Base-by-base conservation (phyloP, 164 flowering plant genomes). In the Hamamelis virginiana region DNA sequence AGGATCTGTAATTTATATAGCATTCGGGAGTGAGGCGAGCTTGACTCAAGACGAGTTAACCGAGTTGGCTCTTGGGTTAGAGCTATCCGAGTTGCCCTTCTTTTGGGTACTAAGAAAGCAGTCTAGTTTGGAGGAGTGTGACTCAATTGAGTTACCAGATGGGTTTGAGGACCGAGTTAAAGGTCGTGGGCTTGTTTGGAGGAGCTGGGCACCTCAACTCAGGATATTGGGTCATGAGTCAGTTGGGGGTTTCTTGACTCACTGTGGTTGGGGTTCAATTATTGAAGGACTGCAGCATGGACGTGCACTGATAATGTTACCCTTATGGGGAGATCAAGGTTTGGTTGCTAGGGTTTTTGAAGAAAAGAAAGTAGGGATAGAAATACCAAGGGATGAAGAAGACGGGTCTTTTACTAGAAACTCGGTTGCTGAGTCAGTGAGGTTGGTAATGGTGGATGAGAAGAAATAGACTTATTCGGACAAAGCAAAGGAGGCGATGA, bases 211-310 rank as follows among this genome's bases (percentile, higher is more conserved):
- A 8, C 85, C 82, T 15, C 86, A 86, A 22, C 51, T 74, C 21
- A 72, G 28, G 59, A 75, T 86, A 60, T 67, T 84, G 53, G 70
- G 61, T 38, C 90, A 84, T 69, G 59, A 62, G 9, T 84, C 86
- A 0, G 67, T 82, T 0, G 86, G 86, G 0, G 78, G 75, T 1
- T 77, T 83, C 62, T 62, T 83, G 74, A 74, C 76, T 18, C 85
- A 86, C 51, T 75, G 75, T 9, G 87, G 87, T 3, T 82, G 85
- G 86, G 72, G 83, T 41, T 84, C 87, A 0, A 51, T 76, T 0
- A 69, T 82, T 5, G 89, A 86, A 72, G 82, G 60, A 3, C 71
- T 86, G 13, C 59, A 59, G 12, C 69, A 70, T 14, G 83, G 80
- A 0, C 68, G 61, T 1, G 73, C 81, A 0, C 69, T 83, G 0